These are phyloP conservation scores for Trametes meyenii DNA, from an alignment of 768 basidiomycete species.

Conservation along the genomic window DNA sequence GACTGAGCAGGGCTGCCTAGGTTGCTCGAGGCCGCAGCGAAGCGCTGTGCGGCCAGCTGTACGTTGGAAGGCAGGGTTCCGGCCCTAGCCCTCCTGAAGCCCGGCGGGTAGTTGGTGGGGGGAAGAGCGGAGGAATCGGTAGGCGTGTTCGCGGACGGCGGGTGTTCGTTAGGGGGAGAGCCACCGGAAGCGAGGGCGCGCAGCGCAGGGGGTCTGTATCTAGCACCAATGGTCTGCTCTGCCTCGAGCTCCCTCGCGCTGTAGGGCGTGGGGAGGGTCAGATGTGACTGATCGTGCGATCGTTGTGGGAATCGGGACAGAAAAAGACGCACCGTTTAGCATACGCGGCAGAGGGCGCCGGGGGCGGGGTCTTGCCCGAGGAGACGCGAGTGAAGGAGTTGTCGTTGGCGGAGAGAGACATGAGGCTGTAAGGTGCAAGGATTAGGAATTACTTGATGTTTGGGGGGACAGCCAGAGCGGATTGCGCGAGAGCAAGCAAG, in stretches of 20 bases:
- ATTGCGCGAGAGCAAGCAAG: slow-evolving; percentile 35
- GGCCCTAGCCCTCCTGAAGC: slow-evolving; percentile 94
- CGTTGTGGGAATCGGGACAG: slow-evolving; percentile 21
- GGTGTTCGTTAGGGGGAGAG: slow-evolving; percentile 71
- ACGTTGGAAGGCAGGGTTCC: slow-evolving; percentile 97
- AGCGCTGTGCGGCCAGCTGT: slow-evolving; percentile 82
- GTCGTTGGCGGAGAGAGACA: slow-evolving; percentile 90
- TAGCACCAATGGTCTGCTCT: slow-evolving; percentile 63
- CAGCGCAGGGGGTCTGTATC: slow-evolving; percentile 84
- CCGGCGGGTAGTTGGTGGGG: slow-evolving; percentile 78
- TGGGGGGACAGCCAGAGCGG: slow-evolving; percentile 30
- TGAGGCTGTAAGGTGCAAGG: slow-evolving; percentile 70
- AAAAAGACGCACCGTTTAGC: slow-evolving; percentile 70
- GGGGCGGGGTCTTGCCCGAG: slow-evolving; percentile 88
- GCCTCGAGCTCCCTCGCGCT: slow-evolving; percentile 88
- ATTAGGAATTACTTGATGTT: slow-evolving; percentile 78
- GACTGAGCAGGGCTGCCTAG: slow-evolving; percentile 51
- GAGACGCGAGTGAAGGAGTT: slow-evolving; percentile 82
- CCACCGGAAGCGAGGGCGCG: slow-evolving; percentile 66
- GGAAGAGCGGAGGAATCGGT: slow-evolving; percentile 62
- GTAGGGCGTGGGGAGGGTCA: slow-evolving; percentile 17
- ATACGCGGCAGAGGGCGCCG: slow-evolving; percentile 86
- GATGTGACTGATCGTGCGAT: slow-evolving; percentile 15
- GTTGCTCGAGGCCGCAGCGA: slow-evolving; percentile 66
- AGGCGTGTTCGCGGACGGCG: slow-evolving; percentile 58